A percentile compares a stretch with the other conserved stretches of the same genome.
These are phyloP conservation scores for Mycosphaerelloides madeirae DNA, from an alignment of 2,329 filamentous ascomycete genomes.

Conservation along the genomic window DNA sequence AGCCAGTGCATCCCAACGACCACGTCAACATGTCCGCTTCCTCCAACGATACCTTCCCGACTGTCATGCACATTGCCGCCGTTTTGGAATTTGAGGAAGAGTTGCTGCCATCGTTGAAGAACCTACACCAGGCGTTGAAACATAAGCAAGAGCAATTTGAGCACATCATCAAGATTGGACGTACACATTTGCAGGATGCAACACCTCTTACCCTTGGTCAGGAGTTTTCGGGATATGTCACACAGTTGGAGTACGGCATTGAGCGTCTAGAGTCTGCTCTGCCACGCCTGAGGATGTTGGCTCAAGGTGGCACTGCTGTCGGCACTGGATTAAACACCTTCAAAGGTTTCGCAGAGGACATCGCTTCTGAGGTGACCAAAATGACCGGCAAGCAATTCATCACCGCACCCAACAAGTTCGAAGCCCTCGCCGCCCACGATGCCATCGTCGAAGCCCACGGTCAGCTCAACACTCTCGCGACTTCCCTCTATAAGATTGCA, in stretches of 20 bases:
- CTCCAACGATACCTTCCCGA: slow-evolving; percentile 98
- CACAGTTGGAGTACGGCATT: slow-evolving; percentile 87
- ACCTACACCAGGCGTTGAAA: slow-evolving; percentile 77
- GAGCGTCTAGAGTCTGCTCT: slow-evolving; percentile 78
- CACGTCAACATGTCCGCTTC: slow-evolving; percentile 99
- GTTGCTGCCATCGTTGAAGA: slow-evolving; percentile 76
- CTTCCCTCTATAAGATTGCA: slow-evolving; percentile 93
- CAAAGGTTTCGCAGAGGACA: slow-evolving; percentile 88
- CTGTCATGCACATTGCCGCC: slow-evolving; percentile 98
- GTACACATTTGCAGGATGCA: slow-evolving; percentile 95
- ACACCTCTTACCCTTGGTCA: slow-evolving; percentile 93
- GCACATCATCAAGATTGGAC: slow-evolving; percentile 97
- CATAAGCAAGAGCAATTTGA: slow-evolving; percentile 85
- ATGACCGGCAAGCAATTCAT: slow-evolving; percentile 91
- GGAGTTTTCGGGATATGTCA: slow-evolving; percentile 96
- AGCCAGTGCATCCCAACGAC: slow-evolving; percentile 98
- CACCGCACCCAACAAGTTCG: slow-evolving; percentile 98
- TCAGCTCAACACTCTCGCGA: slow-evolving; percentile 85
- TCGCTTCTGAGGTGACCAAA: slow-evolving; percentile 84
- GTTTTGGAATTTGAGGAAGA: slow-evolving; percentile 86
- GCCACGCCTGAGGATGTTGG: slow-evolving; percentile 78
- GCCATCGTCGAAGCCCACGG: slow-evolving; percentile 92
- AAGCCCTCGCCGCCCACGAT: slow-evolving; percentile 92
- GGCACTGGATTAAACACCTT: slow-evolving; percentile 98
- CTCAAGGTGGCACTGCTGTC: slow-evolving; percentile 94